phyloP scores from a whole-genome alignment of 768 basidiomycete species.

The Rubroboletus pulcherrimus region DNA sequence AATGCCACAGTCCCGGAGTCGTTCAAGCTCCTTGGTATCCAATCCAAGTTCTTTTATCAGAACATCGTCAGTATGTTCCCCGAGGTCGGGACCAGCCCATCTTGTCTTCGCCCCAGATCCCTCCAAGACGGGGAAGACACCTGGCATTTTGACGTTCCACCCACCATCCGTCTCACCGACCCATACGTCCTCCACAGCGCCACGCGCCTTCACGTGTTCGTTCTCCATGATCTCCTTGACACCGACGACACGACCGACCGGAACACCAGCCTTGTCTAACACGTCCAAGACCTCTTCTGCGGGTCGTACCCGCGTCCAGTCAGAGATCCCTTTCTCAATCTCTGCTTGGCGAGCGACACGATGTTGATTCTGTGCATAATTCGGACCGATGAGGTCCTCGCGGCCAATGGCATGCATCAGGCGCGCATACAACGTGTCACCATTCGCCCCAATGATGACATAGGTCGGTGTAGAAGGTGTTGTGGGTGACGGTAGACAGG shows the following conservation, averaged over 20 bases:
- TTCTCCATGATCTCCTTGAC: slow-evolving; percentile 61
- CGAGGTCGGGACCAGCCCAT: slow-evolving; percentile 72
- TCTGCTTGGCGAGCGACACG: slow-evolving; percentile 41
- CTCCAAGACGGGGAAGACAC: slow-evolving; percentile 59
- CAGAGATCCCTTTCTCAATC: slow-evolving; percentile 60
- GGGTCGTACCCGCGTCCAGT: slow-evolving; percentile 50
- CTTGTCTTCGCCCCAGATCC: slow-evolving; percentile 54
- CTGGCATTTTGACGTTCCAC: slow-evolving; percentile 67
- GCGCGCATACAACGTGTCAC: slow-evolving; percentile 64
- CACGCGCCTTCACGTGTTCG: slow-evolving; percentile 53
- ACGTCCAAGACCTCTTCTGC: slow-evolving; percentile 50
- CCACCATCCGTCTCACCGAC: slow-evolving; percentile 40
- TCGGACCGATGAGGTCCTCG: slow-evolving; percentile 53
- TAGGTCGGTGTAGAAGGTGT: slow-evolving; percentile 45
- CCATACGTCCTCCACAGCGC: slow-evolving; percentile 56
- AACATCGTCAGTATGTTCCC: slow-evolving; percentile 52
- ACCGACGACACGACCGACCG: slow-evolving; percentile 59
- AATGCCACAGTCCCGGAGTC: slow-evolving; percentile 28
- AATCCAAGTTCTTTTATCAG: slow-evolving; percentile 43
- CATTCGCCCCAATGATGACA: slow-evolving; percentile 71
- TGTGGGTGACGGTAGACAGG: slow-evolving; percentile 48
- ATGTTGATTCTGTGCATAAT: slow-evolving; percentile 42
- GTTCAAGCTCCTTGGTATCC: slow-evolving; percentile 33
- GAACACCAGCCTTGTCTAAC: slow-evolving; percentile 53
- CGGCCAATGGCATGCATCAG: slow-evolving; percentile 61